These are phyloP conservation scores for Saccharum hybrid DNA, from an alignment of 202 grass and related monocot species.

Conservation along the genomic window DNA sequence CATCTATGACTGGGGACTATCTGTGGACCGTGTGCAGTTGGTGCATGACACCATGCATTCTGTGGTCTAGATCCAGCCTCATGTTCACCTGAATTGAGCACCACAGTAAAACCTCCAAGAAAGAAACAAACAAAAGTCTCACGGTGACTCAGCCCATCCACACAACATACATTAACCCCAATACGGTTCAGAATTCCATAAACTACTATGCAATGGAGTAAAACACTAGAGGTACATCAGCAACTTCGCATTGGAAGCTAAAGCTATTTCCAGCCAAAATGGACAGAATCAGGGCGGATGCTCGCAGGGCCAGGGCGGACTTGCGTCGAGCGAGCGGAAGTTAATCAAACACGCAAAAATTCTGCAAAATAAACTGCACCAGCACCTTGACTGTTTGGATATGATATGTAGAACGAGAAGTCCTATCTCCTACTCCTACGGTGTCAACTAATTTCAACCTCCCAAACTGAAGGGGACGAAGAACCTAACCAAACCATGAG, in stretches of 20 bases:
- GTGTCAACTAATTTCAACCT: slow-evolving; percentile 27
- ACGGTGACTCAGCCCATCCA: background rate
- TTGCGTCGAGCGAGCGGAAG: background rate
- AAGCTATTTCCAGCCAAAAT: slow-evolving; percentile 21
- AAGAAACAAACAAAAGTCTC: slow-evolving; percentile 28
- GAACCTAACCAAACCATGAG: slow-evolving; percentile 7
- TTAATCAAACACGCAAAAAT: background rate
- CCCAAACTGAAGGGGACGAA: background rate
- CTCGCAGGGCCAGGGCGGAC: background rate
- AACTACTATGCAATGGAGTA: background rate
- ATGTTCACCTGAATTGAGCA: slow-evolving; percentile 31
- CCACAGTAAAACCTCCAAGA: slow-evolving; percentile 5
- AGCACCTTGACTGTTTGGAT: slow-evolving; percentile 2
- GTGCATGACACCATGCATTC: background rate
- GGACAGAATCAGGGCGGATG: slow-evolving; percentile 28
- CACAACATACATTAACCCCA: slow-evolving; percentile 20
- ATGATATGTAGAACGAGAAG: background rate
- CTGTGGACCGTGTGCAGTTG: background rate
- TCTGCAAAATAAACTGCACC: slow-evolving; percentile 17
- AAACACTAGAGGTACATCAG: background rate
- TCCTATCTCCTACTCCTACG: background rate
- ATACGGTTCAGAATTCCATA: background rate
- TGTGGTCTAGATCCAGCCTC: slow-evolving; percentile 38
- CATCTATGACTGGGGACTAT: slow-evolving; percentile 21
- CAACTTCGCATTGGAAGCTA: background rate